phyloP scores from a whole-genome alignment of 192 early-diverging fungal species.

The Glomus cerebriforme region DNA sequence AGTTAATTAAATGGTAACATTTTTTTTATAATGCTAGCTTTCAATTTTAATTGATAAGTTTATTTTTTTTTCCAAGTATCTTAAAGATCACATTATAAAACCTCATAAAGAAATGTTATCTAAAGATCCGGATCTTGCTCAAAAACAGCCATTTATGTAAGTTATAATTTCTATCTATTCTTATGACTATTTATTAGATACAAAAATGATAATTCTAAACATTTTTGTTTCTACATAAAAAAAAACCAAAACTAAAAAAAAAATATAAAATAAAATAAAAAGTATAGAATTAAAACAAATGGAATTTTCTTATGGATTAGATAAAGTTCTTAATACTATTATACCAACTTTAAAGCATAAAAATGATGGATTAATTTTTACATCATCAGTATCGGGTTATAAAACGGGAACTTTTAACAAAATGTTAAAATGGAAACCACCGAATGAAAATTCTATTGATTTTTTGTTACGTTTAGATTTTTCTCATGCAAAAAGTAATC shows the following conservation, averaged over 20 bases:
- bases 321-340: conserved; percentile 54
- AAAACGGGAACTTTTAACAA: conserved; percentile 64
- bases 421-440: conserved; percentile 88
- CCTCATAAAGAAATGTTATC: conserved; percentile 60
- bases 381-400: conserved; percentile 64
- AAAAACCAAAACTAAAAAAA: too few relatives aligned
- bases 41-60: neutral
- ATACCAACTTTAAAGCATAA: conserved; percentile 67
- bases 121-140: conserved; percentile 38
- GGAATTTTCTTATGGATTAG: conserved; percentile 64
- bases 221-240: neutral
- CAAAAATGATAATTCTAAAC: neutral
- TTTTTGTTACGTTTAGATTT: conserved; percentile 56
- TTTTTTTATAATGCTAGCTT: neutral
- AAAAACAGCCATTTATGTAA: conserved; percentile 59
- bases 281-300: conserved; percentile 71
- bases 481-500: neutral
- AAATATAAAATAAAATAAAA: neutral
- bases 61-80: conserved; percentile 50
- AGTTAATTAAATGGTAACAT: conserved; percentile 36
- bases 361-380: conserved; percentile 78
- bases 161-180: neutral
- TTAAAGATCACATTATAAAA: conserved; percentile 62
- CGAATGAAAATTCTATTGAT: conserved; percentile 80
- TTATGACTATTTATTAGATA: neutral